Percentiles rank a stretch among this genome's conserved stretches.
These are phyloP conservation scores for Petunia hybrid DNA, from an alignment of 305 asterid species.

Conservation along the genomic window DNA sequence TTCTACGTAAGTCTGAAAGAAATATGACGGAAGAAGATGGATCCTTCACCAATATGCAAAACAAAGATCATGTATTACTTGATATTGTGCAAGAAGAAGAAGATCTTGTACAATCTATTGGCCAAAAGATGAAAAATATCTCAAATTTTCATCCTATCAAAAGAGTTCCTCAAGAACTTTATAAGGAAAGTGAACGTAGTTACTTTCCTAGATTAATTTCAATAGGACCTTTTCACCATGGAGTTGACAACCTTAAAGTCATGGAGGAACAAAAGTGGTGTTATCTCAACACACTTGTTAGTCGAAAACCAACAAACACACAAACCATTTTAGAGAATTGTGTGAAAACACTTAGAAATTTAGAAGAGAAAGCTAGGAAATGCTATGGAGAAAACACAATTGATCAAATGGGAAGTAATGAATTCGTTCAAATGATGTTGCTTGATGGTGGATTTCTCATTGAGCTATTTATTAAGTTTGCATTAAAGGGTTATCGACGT, in stretches of 20 bases:
- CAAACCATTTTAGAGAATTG: constrained; percentile 47
- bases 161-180: constrained; percentile 46
- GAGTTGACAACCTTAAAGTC: constrained; percentile 32
- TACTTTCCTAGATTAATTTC: constrained; percentile 57
- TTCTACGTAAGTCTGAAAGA: not conserved
- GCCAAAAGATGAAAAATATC: constrained; percentile 46
- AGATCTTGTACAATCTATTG: constrained; percentile 52
- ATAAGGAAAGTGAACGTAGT: constrained; percentile 37
- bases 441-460: constrained; percentile 64
- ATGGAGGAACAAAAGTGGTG: constrained; percentile 56
- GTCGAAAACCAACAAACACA: constrained; percentile 43
- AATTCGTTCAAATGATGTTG: constrained; percentile 54
- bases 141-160: constrained; percentile 40
- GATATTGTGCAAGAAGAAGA: constrained; percentile 41
- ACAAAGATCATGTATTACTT: constrained; percentile 41
- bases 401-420: constrained; percentile 43
- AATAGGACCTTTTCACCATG: constrained; percentile 68
- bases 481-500: constrained; percentile 49
- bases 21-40: not conserved
- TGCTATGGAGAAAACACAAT: constrained; percentile 49
- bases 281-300: constrained; percentile 50
- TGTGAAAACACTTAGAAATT: constrained; percentile 45
- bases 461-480: constrained; percentile 56
- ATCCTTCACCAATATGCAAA: not conserved
- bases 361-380: constrained; percentile 51